These are phyloP conservation scores for Scutellaria baicalensis DNA, from an alignment of 257 asterid species.

Conservation along the genomic window DNA sequence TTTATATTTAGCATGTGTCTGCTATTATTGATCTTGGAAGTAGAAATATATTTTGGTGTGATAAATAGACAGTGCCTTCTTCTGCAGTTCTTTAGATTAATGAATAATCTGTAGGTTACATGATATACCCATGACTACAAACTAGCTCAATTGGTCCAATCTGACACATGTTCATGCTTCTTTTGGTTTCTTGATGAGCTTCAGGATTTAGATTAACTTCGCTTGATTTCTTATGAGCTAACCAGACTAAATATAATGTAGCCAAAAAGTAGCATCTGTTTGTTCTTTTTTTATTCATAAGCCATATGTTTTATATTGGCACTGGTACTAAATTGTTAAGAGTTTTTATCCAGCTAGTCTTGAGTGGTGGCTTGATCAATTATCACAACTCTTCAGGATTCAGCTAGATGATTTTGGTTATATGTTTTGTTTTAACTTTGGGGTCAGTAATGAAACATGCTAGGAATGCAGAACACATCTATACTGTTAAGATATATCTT, in stretches of 20 bases:
- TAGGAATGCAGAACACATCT: background rate
- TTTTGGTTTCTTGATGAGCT: background rate
- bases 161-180: background rate
- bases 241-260: background rate
- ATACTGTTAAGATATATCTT: background rate
- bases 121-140: background rate
- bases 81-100: background rate
- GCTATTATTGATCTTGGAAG: background rate
- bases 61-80: background rate
- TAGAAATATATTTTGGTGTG: background rate
- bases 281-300: background rate
- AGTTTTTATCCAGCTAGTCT: background rate
- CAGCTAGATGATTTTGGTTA: background rate
- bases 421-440: background rate
- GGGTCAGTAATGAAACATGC: background rate
- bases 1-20: background rate
- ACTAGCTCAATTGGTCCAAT: background rate
- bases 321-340: background rate
- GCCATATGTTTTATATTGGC: background rate
- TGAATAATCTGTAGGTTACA: background rate
- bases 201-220: background rate
- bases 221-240: background rate
- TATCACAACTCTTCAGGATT: background rate
- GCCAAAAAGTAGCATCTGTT: background rate
- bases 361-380: background rate